Percentiles rank a stretch among this genome's conserved stretches.
Conservation (phyloP, 2,329 filamentous ascomycete genomes). For the Cordyceps fumosorosea region DNA sequence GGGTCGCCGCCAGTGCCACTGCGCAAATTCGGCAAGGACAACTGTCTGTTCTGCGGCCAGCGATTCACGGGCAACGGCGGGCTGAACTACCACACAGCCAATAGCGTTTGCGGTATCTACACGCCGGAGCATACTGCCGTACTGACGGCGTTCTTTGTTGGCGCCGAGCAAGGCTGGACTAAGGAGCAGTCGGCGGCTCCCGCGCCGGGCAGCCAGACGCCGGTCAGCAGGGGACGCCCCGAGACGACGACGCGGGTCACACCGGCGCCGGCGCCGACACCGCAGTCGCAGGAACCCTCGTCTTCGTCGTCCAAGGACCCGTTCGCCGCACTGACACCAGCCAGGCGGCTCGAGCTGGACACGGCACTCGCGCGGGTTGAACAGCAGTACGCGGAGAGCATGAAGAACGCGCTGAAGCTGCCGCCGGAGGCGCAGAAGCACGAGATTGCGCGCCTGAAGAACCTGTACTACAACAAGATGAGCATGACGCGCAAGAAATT, state of each 20-base stretch:
- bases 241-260: not conserved
- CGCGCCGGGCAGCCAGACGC: not conserved
- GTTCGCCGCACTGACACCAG: not conserved
- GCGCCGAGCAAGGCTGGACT: not conserved
- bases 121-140: slow-evolving; percentile 13
- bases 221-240: not conserved
- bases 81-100: slow-evolving; percentile 38
- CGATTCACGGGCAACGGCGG: slow-evolving; percentile 35
- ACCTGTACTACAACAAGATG: slow-evolving; percentile 49
- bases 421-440: slow-evolving; percentile 25
- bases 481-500: slow-evolving; percentile 52
- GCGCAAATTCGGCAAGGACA: slow-evolving; percentile 23
- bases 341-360: slow-evolving; percentile 18
- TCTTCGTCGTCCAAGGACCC: not conserved
- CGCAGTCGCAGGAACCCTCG: not conserved
- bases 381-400: slow-evolving; percentile 30
- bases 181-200: not conserved
- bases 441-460: slow-evolving; percentile 38
- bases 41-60: slow-evolving; percentile 40
- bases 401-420: slow-evolving; percentile 36
- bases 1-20: slow-evolving; percentile 7
- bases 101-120: slow-evolving; percentile 41
- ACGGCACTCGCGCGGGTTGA: slow-evolving; percentile 23
- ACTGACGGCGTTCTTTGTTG: not conserved
- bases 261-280: not conserved